Conservation (phyloP, 805 yeast species). For the Ogataea dorogensis region DNA sequence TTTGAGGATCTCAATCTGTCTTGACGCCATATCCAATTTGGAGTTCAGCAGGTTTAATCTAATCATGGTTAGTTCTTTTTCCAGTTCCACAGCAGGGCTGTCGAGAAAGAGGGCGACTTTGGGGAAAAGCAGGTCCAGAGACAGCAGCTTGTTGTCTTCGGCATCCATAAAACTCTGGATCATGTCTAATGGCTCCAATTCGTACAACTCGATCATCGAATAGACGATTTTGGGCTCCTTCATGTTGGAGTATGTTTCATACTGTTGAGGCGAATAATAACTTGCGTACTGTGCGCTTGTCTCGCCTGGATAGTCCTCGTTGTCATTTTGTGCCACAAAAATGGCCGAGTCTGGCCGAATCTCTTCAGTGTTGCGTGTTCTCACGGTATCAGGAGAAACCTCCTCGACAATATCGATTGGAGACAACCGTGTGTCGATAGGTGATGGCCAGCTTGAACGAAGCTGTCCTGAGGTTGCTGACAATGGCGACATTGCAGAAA, state of each 20-base stretch:
- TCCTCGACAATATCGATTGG: constrained; percentile 22
- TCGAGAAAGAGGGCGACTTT: constrained; percentile 7
- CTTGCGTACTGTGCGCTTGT: not conserved
- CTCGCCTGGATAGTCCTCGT: too few species aligned
- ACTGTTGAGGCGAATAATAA: not conserved
- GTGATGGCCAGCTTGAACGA: constrained; percentile 13
- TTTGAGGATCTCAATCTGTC: constrained; percentile 30
- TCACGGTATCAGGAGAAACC: constrained; percentile 14
- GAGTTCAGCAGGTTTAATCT: constrained; percentile 20
- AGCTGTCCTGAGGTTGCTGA: not conserved
- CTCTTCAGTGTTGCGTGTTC: not conserved
- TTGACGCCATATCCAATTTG: constrained; percentile 26
- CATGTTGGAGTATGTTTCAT: not conserved
- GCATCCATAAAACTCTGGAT: constrained; percentile 15
- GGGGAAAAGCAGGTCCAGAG: constrained; percentile 24
- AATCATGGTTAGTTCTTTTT: constrained; percentile 22
- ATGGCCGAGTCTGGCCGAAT: constrained; percentile 1
- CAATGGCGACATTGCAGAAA: not conserved
- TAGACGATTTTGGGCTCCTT: constrained; percentile 10
- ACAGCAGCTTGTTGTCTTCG: constrained; percentile 22
- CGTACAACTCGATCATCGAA: constrained; percentile 18
- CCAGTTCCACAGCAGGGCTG: constrained; percentile 16
- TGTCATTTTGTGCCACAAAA: not conserved
- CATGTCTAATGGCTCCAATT: constrained; percentile 19
- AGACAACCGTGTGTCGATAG: constrained; percentile 16